Evolutionary conservation across 441 rosid species (phyloP), one percentile per base, ranked within the genome.

Genomic region (Jatropha podagrica): DNA sequence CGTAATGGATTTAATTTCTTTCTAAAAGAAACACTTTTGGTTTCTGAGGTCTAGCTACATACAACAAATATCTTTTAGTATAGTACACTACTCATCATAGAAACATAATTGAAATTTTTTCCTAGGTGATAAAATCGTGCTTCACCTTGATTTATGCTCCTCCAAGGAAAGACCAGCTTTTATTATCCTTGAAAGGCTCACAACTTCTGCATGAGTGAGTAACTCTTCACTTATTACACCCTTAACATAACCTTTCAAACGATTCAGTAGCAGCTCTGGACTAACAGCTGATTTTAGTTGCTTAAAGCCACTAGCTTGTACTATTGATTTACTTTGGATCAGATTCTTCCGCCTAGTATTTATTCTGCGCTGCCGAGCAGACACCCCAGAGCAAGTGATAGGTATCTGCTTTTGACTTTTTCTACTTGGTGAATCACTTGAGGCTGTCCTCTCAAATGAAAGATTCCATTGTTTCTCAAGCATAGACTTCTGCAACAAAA

Each of bases 401-500:
- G 87, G 85, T 69, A 86, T 74, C 79, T 87, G 88, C 89, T 85
- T 88, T 69, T 69, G 63, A 60, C 37, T 77, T 68, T 77, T 82
- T 55, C 38, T 77, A 55, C 59, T 75, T 0, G 81, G 69, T 13
- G 84, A 79, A 56, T 83, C 87, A 81, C 69, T 63, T 18, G 80
- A 78, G 17, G 54, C 79, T 1, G 74, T 79, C 69, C 86, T 78
- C 73, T 90, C 92, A 79, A 88, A 90, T 18, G 97, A 88, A 80
- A 95, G 98, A 75, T 82, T 92, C 99, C 98, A 95, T 60, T 93
- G 98, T 80, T 94, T 91, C 75, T 95, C 99, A 58, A 95, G 88
- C 92, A 93, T 86, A 68, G 93, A 91, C 85, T 89, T 95, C 85
- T 95, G 99, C 76, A 93, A 82, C 83, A 95, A 77, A 52, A 95